Evolutionary conservation across 192 early-diverging fungal genomes (phyloP).

Genomic region (Entomortierella lignicola): DNA sequence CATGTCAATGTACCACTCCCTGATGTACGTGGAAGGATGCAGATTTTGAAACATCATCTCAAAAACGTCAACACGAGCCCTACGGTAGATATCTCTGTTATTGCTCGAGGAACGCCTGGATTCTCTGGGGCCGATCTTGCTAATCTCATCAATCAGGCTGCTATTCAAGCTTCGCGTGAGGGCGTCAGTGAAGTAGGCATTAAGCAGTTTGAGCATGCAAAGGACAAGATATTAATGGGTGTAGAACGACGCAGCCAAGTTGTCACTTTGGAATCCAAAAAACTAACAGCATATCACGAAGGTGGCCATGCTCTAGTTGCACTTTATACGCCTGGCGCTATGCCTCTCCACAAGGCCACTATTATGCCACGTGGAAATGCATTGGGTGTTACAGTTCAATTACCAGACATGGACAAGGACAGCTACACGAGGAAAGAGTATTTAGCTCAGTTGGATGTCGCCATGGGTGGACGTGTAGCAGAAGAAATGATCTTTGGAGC

Average conservation of each 20-base stretch:
- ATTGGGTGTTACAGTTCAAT: constrained; percentile 88
- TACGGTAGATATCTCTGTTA: constrained; percentile 82
- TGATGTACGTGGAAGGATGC: constrained; percentile 94
- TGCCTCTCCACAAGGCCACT: constrained; percentile 98
- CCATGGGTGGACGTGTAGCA: constrained; percentile 98
- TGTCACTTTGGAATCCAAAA: constrained; percentile 88
- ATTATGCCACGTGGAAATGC: constrained; percentile 96
- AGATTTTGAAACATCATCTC: constrained; percentile 93
- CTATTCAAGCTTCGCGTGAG: constrained; percentile 92
- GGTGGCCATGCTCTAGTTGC: constrained; percentile 98
- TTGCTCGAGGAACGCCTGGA: constrained; percentile 97
- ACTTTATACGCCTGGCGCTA: constrained; percentile 93
- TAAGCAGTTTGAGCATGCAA: constrained; percentile 94
- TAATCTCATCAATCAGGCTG: constrained; percentile 97
- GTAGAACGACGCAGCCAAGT: constrained; percentile 93
- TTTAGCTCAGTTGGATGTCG: constrained; percentile 91
- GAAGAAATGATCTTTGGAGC: constrained; percentile 97
- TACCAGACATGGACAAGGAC: constrained; percentile 93
- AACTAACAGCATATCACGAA: constrained; percentile 97
- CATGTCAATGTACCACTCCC: constrained; percentile 94
- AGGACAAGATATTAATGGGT: constrained; percentile 99
- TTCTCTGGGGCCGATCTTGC: constrained; percentile 99
- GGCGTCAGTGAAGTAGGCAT: constrained; percentile 76
- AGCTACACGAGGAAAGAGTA: constrained; percentile 85
- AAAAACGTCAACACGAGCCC: constrained; percentile 78